A percentile compares a stretch with the other conserved stretches of the same genome.
These are phyloP conservation scores for Pelargonium fulgidum DNA, from an alignment of 441 rosid genomes.

Conservation along the genomic window DNA sequence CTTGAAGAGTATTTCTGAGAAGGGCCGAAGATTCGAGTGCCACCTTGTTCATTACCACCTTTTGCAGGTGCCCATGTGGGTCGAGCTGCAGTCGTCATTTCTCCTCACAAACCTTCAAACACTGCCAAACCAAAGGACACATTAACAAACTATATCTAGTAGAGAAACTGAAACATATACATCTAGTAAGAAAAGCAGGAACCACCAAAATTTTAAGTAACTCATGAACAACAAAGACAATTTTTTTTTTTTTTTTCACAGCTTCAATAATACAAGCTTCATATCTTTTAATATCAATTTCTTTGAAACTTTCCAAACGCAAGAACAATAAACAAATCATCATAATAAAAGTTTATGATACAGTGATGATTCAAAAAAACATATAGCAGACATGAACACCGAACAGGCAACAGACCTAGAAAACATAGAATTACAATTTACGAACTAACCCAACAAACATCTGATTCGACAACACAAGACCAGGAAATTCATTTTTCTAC, in stretches of 20 bases:
- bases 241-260: too few relatives aligned
- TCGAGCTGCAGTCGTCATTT: slow-evolving; percentile 91
- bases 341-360: too few relatives aligned
- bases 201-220: neutral
- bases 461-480: neutral
- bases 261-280: too few relatives aligned
- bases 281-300: too few relatives aligned
- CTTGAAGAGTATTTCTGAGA: slow-evolving; percentile 93
- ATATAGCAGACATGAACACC: neutral
- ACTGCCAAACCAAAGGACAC: slow-evolving; percentile 11
- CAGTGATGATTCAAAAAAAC: too few relatives aligned
- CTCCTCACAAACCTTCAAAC: slow-evolving; percentile 8
- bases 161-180: neutral
- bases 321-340: too few relatives aligned
- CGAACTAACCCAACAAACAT: neutral
- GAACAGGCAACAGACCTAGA: neutral
- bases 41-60: slow-evolving; percentile 97
- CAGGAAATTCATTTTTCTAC: neutral
- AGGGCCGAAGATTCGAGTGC: slow-evolving; percentile 87
- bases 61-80: slow-evolving; percentile 99
- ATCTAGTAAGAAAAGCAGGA: neutral
- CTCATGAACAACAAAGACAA: neutral
- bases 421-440: neutral
- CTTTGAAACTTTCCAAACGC: too few relatives aligned
- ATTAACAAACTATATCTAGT: neutral